phyloP scores from a whole-genome alignment of 164 flowering plant genomes.

The Macadamia integrifolia region DNA sequence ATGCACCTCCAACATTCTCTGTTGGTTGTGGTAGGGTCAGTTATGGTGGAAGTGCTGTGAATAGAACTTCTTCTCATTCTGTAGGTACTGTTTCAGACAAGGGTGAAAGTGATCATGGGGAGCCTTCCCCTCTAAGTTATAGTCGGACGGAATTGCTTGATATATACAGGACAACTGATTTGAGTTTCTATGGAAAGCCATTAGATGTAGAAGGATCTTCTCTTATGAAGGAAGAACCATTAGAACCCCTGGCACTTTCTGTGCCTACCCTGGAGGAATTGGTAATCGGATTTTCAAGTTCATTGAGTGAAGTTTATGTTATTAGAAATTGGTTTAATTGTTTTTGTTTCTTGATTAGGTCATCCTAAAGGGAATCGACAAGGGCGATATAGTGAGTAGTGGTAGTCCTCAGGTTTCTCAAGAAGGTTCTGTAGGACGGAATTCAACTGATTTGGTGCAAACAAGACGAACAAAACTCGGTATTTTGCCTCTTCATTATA shows the following conservation, averaged over 20 bases:
- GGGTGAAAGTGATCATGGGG: constrained; percentile 44
- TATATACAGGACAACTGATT: constrained; percentile 54
- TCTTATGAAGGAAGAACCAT: constrained; percentile 53
- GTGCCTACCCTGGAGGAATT: constrained; percentile 73
- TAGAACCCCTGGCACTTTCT: constrained; percentile 83
- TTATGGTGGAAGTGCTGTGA: constrained; percentile 27
- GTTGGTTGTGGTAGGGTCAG: constrained; percentile 56
- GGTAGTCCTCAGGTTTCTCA: constrained; percentile 58
- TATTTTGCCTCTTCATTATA: constrained; percentile 16
- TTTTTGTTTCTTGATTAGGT: constrained; percentile 35
- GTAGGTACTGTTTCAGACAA: constrained; percentile 38
- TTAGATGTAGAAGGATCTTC: constrained; percentile 54
- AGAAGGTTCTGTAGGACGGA: constrained; percentile 61
- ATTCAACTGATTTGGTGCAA: constrained; percentile 38
- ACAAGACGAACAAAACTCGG: constrained; percentile 60
- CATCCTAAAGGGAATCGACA: constrained; percentile 76
- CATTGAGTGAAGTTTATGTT: background rate
- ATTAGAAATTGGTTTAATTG: constrained; percentile 8
- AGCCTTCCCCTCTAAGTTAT: constrained; percentile 45
- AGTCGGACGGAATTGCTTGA: constrained; percentile 75
- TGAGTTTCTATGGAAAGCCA: constrained; percentile 26
- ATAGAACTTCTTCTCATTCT: constrained; percentile 27
- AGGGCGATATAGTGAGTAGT: constrained; percentile 79
- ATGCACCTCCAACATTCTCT: constrained; percentile 41
- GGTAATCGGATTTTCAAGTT: constrained; percentile 35